phyloP scores from a whole-genome alignment of 2,329 filamentous ascomycete genomes.

The Neoarthrinium moseri region DNA sequence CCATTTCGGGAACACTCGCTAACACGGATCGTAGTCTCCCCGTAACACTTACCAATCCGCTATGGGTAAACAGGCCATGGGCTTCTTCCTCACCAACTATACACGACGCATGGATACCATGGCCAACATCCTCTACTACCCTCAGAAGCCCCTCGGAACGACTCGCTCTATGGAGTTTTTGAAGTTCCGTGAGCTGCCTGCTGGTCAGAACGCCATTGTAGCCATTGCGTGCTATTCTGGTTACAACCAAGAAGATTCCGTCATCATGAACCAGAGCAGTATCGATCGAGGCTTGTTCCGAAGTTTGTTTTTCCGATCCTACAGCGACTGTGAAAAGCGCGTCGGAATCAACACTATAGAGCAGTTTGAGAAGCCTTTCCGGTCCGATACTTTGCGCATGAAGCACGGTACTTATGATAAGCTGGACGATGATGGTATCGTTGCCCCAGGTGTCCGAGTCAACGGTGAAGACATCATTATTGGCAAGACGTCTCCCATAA shows the following conservation, averaged over 20 bases:
- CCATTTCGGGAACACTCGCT: slow-evolving; percentile 22
- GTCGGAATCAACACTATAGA: slow-evolving; percentile 92
- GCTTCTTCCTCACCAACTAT: slow-evolving; percentile 97
- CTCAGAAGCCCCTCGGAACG: slow-evolving; percentile 93
- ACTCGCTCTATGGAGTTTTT: slow-evolving; percentile 98
- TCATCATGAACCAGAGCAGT: slow-evolving; percentile 99
- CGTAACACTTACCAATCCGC: slow-evolving; percentile 99
- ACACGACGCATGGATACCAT: slow-evolving; percentile 98
- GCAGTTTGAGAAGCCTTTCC: slow-evolving; percentile 91
- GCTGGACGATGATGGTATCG: slow-evolving; percentile 92
- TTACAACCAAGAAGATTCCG: slow-evolving; percentile 99
- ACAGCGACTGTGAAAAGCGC: slow-evolving; percentile 95
- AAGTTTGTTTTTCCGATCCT: slow-evolving; percentile 96
- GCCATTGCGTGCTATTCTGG: slow-evolving; percentile 97
- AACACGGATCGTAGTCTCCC: slow-evolving; percentile 64
- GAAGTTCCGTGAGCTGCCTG: slow-evolving; percentile 95
- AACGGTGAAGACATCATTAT: slow-evolving; percentile 99
- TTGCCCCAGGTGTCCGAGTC: slow-evolving; percentile 89
- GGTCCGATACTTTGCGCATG: slow-evolving; percentile 82
- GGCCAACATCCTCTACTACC: slow-evolving; percentile 98
- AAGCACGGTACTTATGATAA: slow-evolving; percentile 98
- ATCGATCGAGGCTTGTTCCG: slow-evolving; percentile 97
- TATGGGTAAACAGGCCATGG: slow-evolving; percentile 99
- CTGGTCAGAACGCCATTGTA: slow-evolving; percentile 97
- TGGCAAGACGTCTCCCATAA: slow-evolving; percentile 94